Base-by-base conservation (phyloP, 2,329 filamentous ascomycete genomes). In the Paecilomyces formosus region DNA sequence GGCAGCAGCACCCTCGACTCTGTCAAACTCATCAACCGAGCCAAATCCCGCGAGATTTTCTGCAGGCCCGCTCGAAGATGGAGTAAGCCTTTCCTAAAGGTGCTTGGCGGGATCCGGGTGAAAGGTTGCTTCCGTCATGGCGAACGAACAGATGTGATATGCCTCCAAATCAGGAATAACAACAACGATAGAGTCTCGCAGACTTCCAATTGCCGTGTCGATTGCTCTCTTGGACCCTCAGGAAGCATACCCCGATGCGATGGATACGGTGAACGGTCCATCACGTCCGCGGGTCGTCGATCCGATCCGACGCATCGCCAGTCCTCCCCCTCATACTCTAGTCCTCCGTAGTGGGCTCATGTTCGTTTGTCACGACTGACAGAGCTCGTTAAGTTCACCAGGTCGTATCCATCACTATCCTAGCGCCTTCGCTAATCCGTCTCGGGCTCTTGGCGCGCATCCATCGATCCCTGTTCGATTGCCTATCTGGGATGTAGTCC, bases 271-370 rank as follows among this genome's bases (percentile, higher is more conserved):
- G 39, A 18, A 45, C 39, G 15, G 39, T 45, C n/a, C 39, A 45
- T 45, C 39, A 21, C 6, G 39, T 45, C 24, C 39, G 64, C 24
- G 66, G 60, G 26, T 60, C 73, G 50, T 79, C 79, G 51, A 81
- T 52, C 50, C 50, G 50, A 52, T 52, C 50, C 22, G 49, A 51
- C 49, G 49, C 49, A 51, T 51, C 18, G 49, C 13, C 18, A 39
- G 35, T 39, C 35, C 35, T 39, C 24, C 24, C 24, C 24, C 24
- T 26, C 24, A 26, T 26, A 26, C 24, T 26, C 24, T 26, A 31
- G 8, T 12, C 30, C 30, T 12, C 11, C 35, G 35, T 45, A 45
- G 35, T 45, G 35, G 35, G 35, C n/a, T 45, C 39, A 45, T 18
- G 39, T 45, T 45, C 39, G n/a, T 45, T 45, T 45, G 39, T 45